Percentiles rank a stretch among this genome's conserved stretches.
phyloP scores from a whole-genome alignment of 2,329 filamentous ascomycete genomes.

The Epicoccum sorghinum region DNA sequence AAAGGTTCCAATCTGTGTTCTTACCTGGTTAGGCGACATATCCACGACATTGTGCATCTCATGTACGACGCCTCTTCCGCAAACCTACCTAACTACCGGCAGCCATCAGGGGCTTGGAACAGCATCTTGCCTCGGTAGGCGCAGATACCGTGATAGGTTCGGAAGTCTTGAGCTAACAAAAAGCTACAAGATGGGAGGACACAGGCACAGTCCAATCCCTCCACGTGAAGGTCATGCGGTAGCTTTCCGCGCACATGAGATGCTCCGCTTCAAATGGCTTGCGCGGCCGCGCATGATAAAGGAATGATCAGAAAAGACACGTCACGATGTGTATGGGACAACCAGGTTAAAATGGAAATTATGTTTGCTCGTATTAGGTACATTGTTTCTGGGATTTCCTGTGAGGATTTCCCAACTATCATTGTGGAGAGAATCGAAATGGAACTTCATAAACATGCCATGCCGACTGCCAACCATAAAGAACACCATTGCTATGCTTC shows the following conservation, averaged over 20 bases:
- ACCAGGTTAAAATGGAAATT: no score
- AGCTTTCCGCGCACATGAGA: background rate
- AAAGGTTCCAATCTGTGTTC: no score
- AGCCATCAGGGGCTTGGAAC: background rate
- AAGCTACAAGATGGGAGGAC: slow-evolving; percentile 4
- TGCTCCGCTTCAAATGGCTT: background rate
- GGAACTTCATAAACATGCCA: background rate
- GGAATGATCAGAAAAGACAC: background rate
- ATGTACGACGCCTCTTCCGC: slow-evolving; percentile 3
- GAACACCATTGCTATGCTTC: background rate
- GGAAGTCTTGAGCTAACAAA: background rate
- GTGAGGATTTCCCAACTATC: background rate
- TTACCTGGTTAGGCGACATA: no score
- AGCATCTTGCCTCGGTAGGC: slow-evolving; percentile 9
- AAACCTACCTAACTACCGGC: slow-evolving; percentile 1
- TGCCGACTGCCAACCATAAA: background rate
- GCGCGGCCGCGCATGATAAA: background rate
- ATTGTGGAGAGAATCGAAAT: background rate
- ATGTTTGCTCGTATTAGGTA: background rate
- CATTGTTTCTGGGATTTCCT: background rate
- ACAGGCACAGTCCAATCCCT: background rate
- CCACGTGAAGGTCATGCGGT: background rate
- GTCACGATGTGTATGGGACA: background rate
- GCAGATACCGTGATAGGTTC: background rate
- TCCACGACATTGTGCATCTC: background rate